phyloP scores from a whole-genome alignment of 768 basidiomycete species.

The Phlegmacium glaucopus region DNA sequence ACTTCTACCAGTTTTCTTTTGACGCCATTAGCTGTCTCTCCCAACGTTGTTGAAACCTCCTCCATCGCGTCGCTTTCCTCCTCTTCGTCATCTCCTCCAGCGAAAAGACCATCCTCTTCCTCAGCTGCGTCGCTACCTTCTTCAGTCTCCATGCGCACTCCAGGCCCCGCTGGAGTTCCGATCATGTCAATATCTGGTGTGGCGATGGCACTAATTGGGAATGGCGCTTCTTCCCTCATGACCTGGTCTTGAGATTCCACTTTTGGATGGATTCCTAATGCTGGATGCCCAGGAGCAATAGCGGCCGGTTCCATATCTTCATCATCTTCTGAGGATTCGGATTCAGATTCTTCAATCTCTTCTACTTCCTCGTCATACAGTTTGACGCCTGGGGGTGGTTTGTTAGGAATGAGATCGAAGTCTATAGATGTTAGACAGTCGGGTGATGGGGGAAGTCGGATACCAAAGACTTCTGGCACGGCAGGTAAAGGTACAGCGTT shows the following conservation, averaged over 20 bases:
- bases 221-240: constrained; percentile 45
- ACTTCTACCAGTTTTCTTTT: constrained; percentile 84
- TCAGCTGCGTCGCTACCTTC: constrained; percentile 71
- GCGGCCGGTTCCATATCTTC: constrained; percentile 68
- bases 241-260: constrained; percentile 32
- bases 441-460: constrained; percentile 66
- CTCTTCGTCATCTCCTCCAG: constrained; percentile 69
- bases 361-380: constrained; percentile 81
- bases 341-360: constrained; percentile 75
- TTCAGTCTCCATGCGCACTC: constrained; percentile 36
- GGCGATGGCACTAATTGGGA: constrained; percentile 58
- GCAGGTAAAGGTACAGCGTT: constrained; percentile 77
- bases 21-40: constrained; percentile 53
- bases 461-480: constrained; percentile 87
- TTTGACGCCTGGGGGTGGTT: constrained; percentile 73
- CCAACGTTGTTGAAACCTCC: constrained; percentile 56
- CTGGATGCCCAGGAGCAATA: constrained; percentile 4
- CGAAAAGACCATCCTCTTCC: constrained; percentile 77
- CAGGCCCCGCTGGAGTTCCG: constrained; percentile 35
- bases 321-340: constrained; percentile 60
- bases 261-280: constrained; percentile 21
- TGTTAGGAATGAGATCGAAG: constrained; percentile 85
- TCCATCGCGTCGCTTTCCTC: constrained; percentile 85
- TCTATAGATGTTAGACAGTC: constrained; percentile 79
- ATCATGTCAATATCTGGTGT: constrained; percentile 73